These are phyloP conservation scores for Diaporthe vexans DNA, from an alignment of 2,329 filamentous ascomycete species.

Conservation along the genomic window DNA sequence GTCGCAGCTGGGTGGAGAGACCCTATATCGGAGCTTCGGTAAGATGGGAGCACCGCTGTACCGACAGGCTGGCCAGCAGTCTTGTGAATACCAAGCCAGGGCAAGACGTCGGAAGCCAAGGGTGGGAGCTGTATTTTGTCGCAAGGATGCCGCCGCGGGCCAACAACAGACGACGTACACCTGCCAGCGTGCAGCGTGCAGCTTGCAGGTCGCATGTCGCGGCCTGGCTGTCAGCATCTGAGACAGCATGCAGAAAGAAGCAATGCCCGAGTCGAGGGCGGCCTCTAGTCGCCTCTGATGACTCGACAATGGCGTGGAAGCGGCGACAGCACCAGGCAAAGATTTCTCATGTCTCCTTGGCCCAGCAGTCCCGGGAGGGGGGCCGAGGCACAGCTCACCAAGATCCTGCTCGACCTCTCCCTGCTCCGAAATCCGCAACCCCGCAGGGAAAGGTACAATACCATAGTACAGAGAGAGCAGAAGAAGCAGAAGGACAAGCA, in stretches of 20 bases:
- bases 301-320: not conserved
- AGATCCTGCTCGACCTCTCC: too few relatives aligned
- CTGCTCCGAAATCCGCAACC: not conserved
- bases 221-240: constrained; percentile 3
- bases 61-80: constrained; percentile 1
- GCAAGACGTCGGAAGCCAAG: constrained; percentile 14
- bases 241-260: constrained; percentile 1
- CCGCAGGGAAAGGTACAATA: not conserved
- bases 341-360: not conserved
- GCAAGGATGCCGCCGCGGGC: constrained; percentile 10
- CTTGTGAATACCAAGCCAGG: constrained; percentile 17
- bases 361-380: not conserved
- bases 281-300: not conserved
- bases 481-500: not conserved
- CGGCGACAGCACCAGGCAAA: not conserved
- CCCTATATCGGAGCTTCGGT: constrained; percentile 37
- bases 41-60: constrained; percentile 13
- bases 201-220: not conserved
- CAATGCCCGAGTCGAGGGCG: constrained; percentile 1
- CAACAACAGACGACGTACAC: not conserved
- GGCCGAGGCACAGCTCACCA: not conserved
- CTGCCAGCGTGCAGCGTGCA: not conserved
- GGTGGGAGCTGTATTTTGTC: not conserved
- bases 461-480: not conserved
- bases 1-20: constrained; percentile 40